Evolutionary conservation across 2,329 filamentous ascomycete species (phyloP).

Genomic region (Sporothrix schenckii): DNA sequence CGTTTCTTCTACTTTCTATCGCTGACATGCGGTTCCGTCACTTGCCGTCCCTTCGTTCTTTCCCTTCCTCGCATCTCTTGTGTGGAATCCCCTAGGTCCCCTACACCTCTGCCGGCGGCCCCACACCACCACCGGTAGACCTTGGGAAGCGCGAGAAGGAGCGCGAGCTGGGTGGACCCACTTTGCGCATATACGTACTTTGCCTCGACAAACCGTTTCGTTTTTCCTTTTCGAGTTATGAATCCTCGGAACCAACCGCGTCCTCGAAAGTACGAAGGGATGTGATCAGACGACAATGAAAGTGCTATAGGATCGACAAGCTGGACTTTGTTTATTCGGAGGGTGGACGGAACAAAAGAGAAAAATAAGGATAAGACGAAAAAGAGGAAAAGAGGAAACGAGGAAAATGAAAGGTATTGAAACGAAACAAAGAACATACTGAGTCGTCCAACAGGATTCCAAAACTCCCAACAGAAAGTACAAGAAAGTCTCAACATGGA

Average conservation of each 20-base stretch:
- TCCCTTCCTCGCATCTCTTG: not conserved
- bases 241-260: slow-evolving; percentile 2
- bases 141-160: not conserved
- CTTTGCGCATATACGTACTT: not conserved
- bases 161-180: not conserved
- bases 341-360: too few species aligned
- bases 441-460: too few species aligned
- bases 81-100: slow-evolving; percentile 3
- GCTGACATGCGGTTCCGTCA: not conserved
- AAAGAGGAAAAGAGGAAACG: too few species aligned
- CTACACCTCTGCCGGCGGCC: not conserved
- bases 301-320: too few species aligned
- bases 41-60: not conserved
- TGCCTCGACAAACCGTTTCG: not conserved
- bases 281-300: not conserved
- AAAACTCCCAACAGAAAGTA: too few species aligned
- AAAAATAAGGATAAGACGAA: too few species aligned
- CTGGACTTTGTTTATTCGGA: not conserved
- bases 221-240: not conserved
- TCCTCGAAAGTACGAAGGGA: slow-evolving; percentile 4
- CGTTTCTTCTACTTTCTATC: not conserved
- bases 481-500: too few species aligned
- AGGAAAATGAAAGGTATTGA: too few species aligned
- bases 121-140: slow-evolving; percentile 28
- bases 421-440: too few species aligned